Percentiles rank a stretch among this genome's conserved stretches.
These are phyloP conservation scores for Pleurostoma richardsiae DNA, from an alignment of 2,329 filamentous ascomycete genomes.

Conservation along the genomic window DNA sequence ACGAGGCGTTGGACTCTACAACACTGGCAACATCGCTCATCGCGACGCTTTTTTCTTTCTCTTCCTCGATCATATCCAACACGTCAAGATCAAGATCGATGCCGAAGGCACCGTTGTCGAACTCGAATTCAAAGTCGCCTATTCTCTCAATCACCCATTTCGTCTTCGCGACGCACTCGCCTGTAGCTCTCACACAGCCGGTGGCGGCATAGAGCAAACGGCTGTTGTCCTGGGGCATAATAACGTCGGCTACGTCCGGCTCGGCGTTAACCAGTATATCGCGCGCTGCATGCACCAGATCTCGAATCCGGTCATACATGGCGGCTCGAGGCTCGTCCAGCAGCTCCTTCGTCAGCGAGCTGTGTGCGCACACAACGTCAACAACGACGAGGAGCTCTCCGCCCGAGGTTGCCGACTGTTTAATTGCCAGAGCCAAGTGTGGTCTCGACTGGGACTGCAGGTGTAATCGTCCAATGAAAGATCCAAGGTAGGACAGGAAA, in stretches of 20 bases:
- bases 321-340: slow-evolving; percentile 65
- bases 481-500: slow-evolving; percentile 85
- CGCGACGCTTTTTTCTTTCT: slow-evolving; percentile 17
- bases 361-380: slow-evolving; percentile 76
- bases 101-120: slow-evolving; percentile 51
- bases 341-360: slow-evolving; percentile 59
- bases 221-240: slow-evolving; percentile 74
- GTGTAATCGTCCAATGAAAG: slow-evolving; percentile 85
- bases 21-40: slow-evolving; percentile 31
- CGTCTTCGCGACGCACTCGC: slow-evolving; percentile 85
- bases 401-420: slow-evolving; percentile 78
- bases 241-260: slow-evolving; percentile 69
- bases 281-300: slow-evolving; percentile 74
- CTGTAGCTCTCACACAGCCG: slow-evolving; percentile 81
- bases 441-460: slow-evolving; percentile 86
- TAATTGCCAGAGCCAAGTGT: slow-evolving; percentile 76
- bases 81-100: slow-evolving; percentile 51
- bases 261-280: slow-evolving; percentile 69
- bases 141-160: slow-evolving; percentile 81
- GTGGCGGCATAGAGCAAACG: slow-evolving; percentile 75
- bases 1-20: slow-evolving; percentile 25
- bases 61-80: slow-evolving; percentile 38
- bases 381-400: slow-evolving; percentile 74
- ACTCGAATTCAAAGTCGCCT: slow-evolving; percentile 85
- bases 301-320: slow-evolving; percentile 76